Evolutionary conservation across 148 eudicot genomes (phyloP).

Genomic region (Camellia granthamiana): DNA sequence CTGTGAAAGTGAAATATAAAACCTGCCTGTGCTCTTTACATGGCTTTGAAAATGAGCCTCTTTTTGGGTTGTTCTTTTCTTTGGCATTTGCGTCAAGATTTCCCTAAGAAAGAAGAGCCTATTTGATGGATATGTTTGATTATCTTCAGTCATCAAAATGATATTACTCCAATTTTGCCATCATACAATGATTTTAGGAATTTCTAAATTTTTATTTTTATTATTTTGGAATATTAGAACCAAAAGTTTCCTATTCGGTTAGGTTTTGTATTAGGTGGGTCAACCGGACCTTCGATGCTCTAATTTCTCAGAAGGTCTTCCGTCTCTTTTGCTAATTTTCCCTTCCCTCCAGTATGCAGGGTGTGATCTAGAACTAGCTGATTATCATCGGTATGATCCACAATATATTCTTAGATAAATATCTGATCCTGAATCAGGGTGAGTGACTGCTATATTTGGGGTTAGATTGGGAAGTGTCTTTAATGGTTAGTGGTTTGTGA

Average conservation of each 20-base stretch:
- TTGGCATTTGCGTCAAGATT: background rate
- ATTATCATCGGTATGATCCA: background rate
- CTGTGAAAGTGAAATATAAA: background rate
- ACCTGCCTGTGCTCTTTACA: background rate
- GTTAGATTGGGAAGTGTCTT: background rate
- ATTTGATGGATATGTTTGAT: background rate
- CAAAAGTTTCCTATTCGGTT: no score
- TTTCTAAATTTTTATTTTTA: no score
- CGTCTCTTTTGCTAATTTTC: background rate
- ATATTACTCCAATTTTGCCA: background rate
- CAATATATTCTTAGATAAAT: no score
- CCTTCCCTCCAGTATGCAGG: background rate
- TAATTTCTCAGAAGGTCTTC: no score
- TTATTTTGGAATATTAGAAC: no score
- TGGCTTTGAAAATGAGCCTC: background rate
- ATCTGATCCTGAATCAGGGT: background rate
- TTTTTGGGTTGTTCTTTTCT: no score
- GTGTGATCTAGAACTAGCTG: background rate
- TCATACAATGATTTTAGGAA: no score
- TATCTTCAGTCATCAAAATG: background rate
- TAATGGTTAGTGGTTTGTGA: background rate
- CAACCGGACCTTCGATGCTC: no score
- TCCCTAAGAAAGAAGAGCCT: background rate
- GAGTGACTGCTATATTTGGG: background rate
- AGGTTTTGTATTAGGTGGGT: no score